phyloP scores from a whole-genome alignment of 1,284 basidiomycete species.

The Fomitiporia mediterranea region DNA sequence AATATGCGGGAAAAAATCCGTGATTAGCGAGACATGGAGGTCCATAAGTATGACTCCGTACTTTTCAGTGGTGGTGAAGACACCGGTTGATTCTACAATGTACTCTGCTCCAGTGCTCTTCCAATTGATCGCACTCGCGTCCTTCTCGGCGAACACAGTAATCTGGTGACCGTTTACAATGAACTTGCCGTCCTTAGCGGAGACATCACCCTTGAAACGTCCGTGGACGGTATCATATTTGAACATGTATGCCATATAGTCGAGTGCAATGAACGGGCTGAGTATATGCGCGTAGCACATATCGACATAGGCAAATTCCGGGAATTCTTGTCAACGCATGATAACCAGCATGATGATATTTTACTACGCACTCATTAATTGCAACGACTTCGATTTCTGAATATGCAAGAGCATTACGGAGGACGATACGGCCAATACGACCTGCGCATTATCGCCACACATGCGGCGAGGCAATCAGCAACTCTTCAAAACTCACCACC shows the following conservation, averaged over 20 bases:
- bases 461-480: constrained; percentile 17
- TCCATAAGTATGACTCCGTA: constrained; percentile 28
- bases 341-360: neutral
- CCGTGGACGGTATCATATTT: constrained; percentile 99
- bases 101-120: constrained; percentile 80
- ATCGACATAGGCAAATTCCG: constrained; percentile 17
- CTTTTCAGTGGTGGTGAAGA: constrained; percentile 95
- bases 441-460: constrained; percentile 42
- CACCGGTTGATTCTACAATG: constrained; percentile 98
- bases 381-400: constrained; percentile 80
- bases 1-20: neutral
- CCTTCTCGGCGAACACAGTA: constrained; percentile 81
- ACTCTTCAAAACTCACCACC: too few species aligned
- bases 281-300: neutral
- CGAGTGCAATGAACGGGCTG: constrained; percentile 93
- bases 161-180: constrained; percentile 80
- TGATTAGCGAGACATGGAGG: neutral
- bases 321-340: constrained; percentile 21
- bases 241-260: constrained; percentile 99
- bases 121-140: constrained; percentile 89
- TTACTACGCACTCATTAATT: constrained; percentile 75
- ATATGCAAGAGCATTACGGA: constrained; percentile 87
- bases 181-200: constrained; percentile 87
- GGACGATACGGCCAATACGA: constrained; percentile 97
- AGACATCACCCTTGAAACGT: constrained; percentile 86